Evolutionary conservation across 2,329 filamentous ascomycete genomes (phyloP).

Genomic region (Aspergillus sp.): DNA sequence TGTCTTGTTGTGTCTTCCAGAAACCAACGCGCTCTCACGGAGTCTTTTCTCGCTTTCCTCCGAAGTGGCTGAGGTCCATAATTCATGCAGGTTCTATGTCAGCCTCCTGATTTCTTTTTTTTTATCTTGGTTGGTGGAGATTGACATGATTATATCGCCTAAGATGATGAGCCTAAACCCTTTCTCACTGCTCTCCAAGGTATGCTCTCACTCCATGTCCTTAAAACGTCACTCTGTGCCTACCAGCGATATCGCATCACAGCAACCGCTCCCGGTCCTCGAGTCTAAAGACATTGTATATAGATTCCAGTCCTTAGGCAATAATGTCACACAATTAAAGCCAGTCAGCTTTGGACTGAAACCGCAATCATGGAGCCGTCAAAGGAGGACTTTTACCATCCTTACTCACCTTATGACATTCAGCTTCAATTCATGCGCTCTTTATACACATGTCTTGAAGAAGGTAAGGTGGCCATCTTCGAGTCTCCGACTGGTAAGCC

Average conservation of each 20-base stretch:
- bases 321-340: background rate
- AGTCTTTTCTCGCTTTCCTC: background rate
- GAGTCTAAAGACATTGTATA: background rate
- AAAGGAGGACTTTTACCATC: slow-evolving; percentile 75
- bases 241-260: background rate
- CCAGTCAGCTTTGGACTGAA: background rate
- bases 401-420: slow-evolving; percentile 84
- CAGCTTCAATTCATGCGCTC: slow-evolving; percentile 86
- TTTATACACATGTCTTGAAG: slow-evolving; percentile 77
- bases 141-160: background rate
- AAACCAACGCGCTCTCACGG: background rate
- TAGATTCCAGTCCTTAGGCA: background rate
- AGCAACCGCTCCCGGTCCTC: background rate
- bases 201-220: background rate
- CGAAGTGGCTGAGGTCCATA: slow-evolving; percentile 3
- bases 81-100: slow-evolving; percentile 4
- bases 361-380: slow-evolving; percentile 37
- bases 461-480: slow-evolving; percentile 82
- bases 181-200: background rate
- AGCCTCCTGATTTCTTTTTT: background rate
- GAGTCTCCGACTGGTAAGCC: slow-evolving; percentile 86
- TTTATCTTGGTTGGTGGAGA: background rate
- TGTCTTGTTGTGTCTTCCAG: slow-evolving; percentile 7
- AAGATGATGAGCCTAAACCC: background rate
- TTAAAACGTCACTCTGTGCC: background rate